Conservation (phyloP, 2,329 filamentous ascomycete genomes). For the Coniella lustricola region DNA sequence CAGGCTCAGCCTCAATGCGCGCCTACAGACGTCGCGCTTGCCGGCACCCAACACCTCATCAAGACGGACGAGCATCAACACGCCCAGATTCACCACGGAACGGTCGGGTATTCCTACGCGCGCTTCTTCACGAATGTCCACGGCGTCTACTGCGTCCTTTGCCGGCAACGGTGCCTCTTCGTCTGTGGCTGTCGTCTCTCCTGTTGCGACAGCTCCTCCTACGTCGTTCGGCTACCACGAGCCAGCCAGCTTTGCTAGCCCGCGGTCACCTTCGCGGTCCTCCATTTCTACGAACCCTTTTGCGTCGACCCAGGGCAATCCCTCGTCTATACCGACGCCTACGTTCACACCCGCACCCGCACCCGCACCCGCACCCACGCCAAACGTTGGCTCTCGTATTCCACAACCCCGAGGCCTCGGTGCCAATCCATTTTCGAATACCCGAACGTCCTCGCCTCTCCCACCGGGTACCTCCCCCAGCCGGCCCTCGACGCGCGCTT, state of each 20-base stretch:
- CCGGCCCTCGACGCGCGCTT: conserved; percentile 17
- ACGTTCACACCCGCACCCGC: no score
- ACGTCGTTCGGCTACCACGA: conserved; percentile 19
- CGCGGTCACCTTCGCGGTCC: conserved; percentile 31
- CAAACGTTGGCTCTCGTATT: conserved; percentile 11
- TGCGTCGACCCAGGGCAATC: conserved; percentile 5
- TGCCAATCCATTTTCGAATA: conserved; percentile 16
- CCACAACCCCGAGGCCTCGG: conserved; percentile 11
- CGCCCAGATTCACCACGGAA: conserved; percentile 9
- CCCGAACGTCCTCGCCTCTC: conserved; percentile 3
- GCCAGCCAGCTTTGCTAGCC: conserved; percentile 47
- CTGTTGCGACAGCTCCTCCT: no score
- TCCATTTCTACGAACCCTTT: conserved; percentile 18
- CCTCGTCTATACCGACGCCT: background rate
- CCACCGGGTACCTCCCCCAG: conserved; percentile 14
- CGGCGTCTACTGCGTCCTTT: conserved; percentile 10
- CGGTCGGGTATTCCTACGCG: conserved; percentile 30
- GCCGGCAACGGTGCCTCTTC: conserved; percentile 35
- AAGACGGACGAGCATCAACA: conserved; percentile 6
- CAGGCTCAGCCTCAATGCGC: conserved; percentile 5
- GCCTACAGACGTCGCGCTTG: conserved; percentile 6
- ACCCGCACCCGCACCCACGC: background rate
- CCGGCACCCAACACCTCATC: conserved; percentile 3
- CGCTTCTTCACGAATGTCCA: conserved; percentile 32
- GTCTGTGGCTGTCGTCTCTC: conserved; percentile 25